Conservation (phyloP, 2,329 filamentous ascomycete species). For the Graphiopsis chlorocephala region DNA sequence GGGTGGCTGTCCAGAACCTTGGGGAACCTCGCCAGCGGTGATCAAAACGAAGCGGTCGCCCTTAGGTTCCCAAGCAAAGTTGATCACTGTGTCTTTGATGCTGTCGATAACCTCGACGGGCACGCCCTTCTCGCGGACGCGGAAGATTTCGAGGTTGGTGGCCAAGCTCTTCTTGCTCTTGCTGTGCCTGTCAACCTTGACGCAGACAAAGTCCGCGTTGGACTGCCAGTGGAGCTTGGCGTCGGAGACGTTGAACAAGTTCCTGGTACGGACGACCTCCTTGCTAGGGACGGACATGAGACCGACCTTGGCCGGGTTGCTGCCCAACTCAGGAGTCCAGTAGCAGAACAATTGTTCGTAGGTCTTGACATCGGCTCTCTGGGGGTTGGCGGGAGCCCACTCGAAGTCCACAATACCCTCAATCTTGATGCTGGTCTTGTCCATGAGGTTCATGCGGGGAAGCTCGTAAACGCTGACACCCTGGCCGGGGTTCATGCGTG, state of each 20-base stretch:
- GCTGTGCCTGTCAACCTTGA: constrained; percentile 97
- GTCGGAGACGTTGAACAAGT: constrained; percentile 96
- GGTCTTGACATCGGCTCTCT: constrained; percentile 79
- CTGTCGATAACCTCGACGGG: constrained; percentile 97
- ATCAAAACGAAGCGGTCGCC: constrained; percentile 97
- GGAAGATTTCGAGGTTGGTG: constrained; percentile 98
- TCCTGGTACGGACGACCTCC: constrained; percentile 88
- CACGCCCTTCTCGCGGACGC: constrained; percentile 93
- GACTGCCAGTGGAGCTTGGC: constrained; percentile 99
- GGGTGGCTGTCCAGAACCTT: constrained; percentile 76
- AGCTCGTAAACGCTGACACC: constrained; percentile 90
- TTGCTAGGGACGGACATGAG: constrained; percentile 96
- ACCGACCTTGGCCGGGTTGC: constrained; percentile 94
- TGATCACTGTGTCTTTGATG: constrained; percentile 98
- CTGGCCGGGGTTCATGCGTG: constrained; percentile 80
- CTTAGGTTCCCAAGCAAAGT: constrained; percentile 99
- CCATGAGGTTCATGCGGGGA: constrained; percentile 82
- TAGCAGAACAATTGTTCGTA: constrained; percentile 97
- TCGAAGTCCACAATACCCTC: constrained; percentile 97
- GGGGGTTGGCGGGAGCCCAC: constrained; percentile 83
- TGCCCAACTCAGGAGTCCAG: constrained; percentile 98
- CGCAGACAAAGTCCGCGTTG: constrained; percentile 87
- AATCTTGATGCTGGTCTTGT: constrained; percentile 91
- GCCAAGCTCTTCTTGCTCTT: constrained; percentile 98
- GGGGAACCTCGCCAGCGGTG: constrained; percentile 80